phyloP scores from a whole-genome alignment of 2,329 filamentous ascomycete species.

The Alternaria triticimaculans region DNA sequence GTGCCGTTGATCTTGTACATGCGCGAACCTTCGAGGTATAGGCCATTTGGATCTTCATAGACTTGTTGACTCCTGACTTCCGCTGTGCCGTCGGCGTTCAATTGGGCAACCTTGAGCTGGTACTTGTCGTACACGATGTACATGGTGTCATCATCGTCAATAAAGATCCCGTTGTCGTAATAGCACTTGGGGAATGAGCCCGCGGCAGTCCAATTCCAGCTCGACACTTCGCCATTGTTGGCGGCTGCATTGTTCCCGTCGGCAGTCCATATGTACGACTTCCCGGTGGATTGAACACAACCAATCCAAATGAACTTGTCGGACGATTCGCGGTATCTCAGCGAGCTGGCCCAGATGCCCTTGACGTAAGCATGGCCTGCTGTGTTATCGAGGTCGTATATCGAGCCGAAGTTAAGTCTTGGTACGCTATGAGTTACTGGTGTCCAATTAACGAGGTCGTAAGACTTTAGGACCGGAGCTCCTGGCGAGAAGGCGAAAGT shows the following conservation, averaged over 20 bases:
- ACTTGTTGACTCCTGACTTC: slow-evolving; percentile 56
- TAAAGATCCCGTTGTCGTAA: slow-evolving; percentile 65
- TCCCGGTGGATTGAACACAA: slow-evolving; percentile 57
- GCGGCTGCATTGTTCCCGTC: slow-evolving; percentile 48
- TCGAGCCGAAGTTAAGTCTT: slow-evolving; percentile 46
- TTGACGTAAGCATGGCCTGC: slow-evolving; percentile 56
- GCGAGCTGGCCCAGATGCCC: slow-evolving; percentile 64
- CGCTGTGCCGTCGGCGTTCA: slow-evolving; percentile 57
- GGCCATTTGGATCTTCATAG: slow-evolving; percentile 48
- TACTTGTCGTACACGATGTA: slow-evolving; percentile 63
- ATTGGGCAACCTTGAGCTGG: slow-evolving; percentile 59
- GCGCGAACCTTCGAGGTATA: slow-evolving; percentile 59
- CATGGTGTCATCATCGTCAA: slow-evolving; percentile 66
- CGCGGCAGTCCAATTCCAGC: slow-evolving; percentile 51
- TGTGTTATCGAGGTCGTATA: slow-evolving; percentile 57
- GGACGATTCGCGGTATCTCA: slow-evolving; percentile 60
- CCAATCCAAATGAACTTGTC: slow-evolving; percentile 65
- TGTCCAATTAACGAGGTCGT: slow-evolving; percentile 62
- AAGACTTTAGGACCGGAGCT: slow-evolving; percentile 62
- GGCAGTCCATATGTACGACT: slow-evolving; percentile 63
- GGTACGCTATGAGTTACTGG: slow-evolving; percentile 51
- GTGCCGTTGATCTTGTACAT: slow-evolving; percentile 64
- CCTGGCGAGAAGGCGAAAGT: slow-evolving; percentile 65
- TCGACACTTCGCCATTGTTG: slow-evolving; percentile 39
- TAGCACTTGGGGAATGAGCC: slow-evolving; percentile 56